Evolutionary conservation across 495 filamentous ascomycete genomes (phyloP), one percentile per base, ranked within the genome.

Genomic region (Terfezia claveryi): DNA sequence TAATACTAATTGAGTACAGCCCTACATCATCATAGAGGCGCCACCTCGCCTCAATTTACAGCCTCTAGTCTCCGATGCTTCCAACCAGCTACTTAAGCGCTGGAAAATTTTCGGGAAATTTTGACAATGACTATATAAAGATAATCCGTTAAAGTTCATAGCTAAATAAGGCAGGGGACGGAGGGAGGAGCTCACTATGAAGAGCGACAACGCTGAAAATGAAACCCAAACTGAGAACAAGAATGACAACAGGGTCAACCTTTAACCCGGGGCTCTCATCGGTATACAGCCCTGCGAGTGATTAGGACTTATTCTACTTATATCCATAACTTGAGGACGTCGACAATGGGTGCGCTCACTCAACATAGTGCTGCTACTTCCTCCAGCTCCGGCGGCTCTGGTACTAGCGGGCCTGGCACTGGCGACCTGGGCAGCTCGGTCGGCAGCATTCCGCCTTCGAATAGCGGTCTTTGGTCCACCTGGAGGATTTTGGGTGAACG

Each of bases 181-280:
- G 41, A 46, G 8, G 41, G 41, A 46, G 17, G 10, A 16, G 17
- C 84, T 58, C 79, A 98, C 91, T 83, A 70, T 98, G 91, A 68
- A 98, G 74, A 62, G 86, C 87, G 63, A 98, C 91, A 67, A 98
- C 91, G 62, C 84, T 91, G 73, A 96, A 93, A 68, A 98, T 98
- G 71, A 98, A 98, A 49, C 89, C 91, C 59, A 98, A 75, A 59
- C 81, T 87, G 59, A 98, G 76, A 57, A 93, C 88, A 65, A 98
- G 73, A 50, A 98, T 91, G 53, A 98, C 87, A 38, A 98, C 88
- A 17, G 91, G 91, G 67, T 98, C 91, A 56, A 98, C 91, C 69
- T 94, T 89, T 59, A 98, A 71, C 57, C 91, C 91, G 56, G 92
- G 89, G 59, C 80, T 86, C 75, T 98, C 91, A 66, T 98, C 91